Evolutionary conservation across 2,329 filamentous ascomycete species (phyloP).

Genomic region (Aureobasidium namibiae): DNA sequence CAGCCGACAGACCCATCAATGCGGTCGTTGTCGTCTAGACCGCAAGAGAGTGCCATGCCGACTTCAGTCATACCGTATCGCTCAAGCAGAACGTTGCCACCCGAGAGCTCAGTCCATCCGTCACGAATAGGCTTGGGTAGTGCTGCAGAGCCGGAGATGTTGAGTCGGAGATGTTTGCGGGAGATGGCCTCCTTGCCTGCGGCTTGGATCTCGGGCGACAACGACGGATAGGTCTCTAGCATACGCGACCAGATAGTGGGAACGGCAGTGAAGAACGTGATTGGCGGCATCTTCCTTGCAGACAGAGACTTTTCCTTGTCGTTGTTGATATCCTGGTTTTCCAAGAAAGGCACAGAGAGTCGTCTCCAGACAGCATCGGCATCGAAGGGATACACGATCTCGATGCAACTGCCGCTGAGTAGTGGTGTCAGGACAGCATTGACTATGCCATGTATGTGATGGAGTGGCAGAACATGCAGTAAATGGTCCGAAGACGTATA

Average conservation of each 20-base stretch:
- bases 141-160: conserved; percentile 90
- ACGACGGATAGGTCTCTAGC: conserved; percentile 64
- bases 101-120: conserved; percentile 64
- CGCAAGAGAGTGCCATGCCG: conserved; percentile 93
- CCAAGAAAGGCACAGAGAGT: conserved; percentile 71
- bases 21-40: conserved; percentile 65
- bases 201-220: conserved; percentile 52
- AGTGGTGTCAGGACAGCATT: conserved; percentile 89
- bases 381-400: conserved; percentile 94
- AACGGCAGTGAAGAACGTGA: conserved; percentile 93
- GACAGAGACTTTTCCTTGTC: too few species aligned
- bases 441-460: conserved; percentile 94
- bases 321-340: too few species aligned
- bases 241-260: conserved; percentile 96
- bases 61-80: conserved; percentile 99
- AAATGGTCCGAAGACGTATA: conserved; percentile 72
- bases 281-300: conserved; percentile 39
- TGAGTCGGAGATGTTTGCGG: conserved; percentile 70
- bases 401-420: conserved; percentile 76
- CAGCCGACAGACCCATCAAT: conserved; percentile 90
- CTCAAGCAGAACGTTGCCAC: conserved; percentile 82
- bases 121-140: conserved; percentile 87
- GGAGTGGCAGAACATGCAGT: conserved; percentile 83
- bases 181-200: conserved; percentile 64
- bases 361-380: conserved; percentile 77